Percentiles rank a stretch among this genome's conserved stretches.
Conservation (phyloP, 768 basidiomycete species). For the Amylocystis lapponica region DNA sequence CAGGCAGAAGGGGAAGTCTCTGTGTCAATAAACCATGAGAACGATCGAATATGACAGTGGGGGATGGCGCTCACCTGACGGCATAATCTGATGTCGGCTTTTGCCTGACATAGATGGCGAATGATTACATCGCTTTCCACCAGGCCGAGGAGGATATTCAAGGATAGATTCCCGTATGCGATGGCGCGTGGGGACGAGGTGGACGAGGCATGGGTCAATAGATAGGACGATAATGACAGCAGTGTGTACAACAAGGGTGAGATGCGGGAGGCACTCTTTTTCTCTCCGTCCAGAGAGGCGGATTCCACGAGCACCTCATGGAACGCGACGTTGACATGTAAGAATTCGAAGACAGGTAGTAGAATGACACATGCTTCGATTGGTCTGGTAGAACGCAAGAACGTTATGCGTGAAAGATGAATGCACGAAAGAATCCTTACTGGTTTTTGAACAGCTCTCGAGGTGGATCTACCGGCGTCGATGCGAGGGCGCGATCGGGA, state of each 20-base stretch:
- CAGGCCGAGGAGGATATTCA: conserved; percentile 47
- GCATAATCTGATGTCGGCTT: conserved; percentile 47
- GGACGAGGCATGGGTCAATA: conserved; percentile 64
- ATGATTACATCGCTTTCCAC: conserved; percentile 46
- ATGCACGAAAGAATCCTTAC: too few species aligned
- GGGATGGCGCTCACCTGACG: conserved; percentile 44
- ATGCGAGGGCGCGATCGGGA: conserved; percentile 47
- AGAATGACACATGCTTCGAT: conserved; percentile 54
- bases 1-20: conserved; percentile 49
- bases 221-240: conserved; percentile 56
- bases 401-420: too few species aligned
- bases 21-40: conserved; percentile 12
- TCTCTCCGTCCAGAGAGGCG: conserved; percentile 20
- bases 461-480: conserved; percentile 40
- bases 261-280: conserved; percentile 15
- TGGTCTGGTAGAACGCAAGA: conserved; percentile 37
- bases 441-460: conserved; percentile 53
- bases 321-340: conserved; percentile 46
- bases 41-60: neutral
- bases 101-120: conserved; percentile 38
- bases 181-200: conserved; percentile 50
- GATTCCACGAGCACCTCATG: conserved; percentile 37
- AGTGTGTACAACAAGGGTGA: conserved; percentile 41
- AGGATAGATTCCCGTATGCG: conserved; percentile 54
- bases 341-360: conserved; percentile 57